Evolutionary conservation across 2,329 filamentous ascomycete species (phyloP).

Genomic region (Myriosclerotinia curreyana): DNA sequence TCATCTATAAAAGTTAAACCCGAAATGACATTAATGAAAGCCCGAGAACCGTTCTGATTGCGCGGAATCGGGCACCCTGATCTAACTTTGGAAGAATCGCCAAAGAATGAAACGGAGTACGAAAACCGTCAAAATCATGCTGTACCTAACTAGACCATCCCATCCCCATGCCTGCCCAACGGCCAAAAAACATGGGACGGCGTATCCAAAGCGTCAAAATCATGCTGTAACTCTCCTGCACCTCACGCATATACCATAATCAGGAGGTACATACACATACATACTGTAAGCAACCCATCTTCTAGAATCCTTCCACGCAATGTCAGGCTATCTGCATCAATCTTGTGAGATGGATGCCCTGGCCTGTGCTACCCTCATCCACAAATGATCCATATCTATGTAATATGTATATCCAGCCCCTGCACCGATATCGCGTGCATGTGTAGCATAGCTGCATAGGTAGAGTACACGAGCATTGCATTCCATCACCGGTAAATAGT

Average conservation of each 20-base stretch:
- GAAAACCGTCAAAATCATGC: conserved; percentile 14
- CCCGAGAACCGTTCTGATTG: neutral
- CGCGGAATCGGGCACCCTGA: neutral
- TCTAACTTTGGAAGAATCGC: neutral
- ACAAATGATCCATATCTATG: neutral
- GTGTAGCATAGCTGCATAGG: neutral
- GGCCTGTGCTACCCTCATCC: neutral
- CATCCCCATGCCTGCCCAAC: neutral
- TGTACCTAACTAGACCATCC: neutral
- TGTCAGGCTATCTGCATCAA: conserved; percentile 1
- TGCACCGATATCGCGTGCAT: conserved; percentile 11
- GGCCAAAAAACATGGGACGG: conserved; percentile 13
- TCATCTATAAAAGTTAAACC: neutral
- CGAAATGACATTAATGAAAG: neutral
- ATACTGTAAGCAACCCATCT: neutral
- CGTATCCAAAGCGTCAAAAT: conserved; percentile 1
- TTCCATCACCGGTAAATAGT: neutral
- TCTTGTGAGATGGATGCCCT: conserved; percentile 7
- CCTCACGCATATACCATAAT: neutral
- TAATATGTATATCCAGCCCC: neutral
- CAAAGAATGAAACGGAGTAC: conserved; percentile 1
- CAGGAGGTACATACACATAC: neutral
- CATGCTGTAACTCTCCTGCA: conserved; percentile 1
- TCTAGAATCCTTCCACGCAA: conserved; percentile 19
- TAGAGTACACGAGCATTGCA: no score